phyloP scores from a whole-genome alignment of 139 green algal species.

The Limnomonas spitsbergensis region DNA sequence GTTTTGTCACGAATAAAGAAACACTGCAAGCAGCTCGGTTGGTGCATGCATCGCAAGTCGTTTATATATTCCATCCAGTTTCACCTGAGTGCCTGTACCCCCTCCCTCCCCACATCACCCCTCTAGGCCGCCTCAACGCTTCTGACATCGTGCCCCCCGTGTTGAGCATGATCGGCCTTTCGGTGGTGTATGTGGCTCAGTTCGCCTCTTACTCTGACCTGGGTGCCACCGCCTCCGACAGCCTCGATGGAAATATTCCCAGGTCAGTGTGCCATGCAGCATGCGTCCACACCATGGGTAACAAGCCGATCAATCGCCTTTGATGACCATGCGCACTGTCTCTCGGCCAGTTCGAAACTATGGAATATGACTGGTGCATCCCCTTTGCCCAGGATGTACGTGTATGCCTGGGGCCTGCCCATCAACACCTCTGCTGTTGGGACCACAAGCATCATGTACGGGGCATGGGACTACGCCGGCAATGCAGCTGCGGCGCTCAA shows the following conservation, averaged over 20 bases:
- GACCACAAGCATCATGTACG: constrained; percentile 21
- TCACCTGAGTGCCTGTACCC: no score
- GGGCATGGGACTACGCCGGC: constrained; percentile 28
- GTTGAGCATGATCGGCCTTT: constrained; percentile 14
- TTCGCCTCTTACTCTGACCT: constrained; percentile 28
- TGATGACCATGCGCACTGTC: no score
- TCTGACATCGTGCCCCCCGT: constrained; percentile 20
- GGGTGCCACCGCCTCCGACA: constrained; percentile 12
- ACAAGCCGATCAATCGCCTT: no score
- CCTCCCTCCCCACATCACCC: no score
- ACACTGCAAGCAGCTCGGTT: no score
- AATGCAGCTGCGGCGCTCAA: constrained; percentile 14
- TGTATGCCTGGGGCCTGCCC: constrained; percentile 6
- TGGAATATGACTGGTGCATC: no score
- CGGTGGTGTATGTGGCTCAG: constrained; percentile 7
- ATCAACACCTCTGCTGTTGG: constrained; percentile 10
- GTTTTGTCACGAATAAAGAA: no score
- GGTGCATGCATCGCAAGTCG: no score
- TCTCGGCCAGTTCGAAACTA: no score
- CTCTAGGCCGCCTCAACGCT: constrained; percentile 16
- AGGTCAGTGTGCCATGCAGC: no score
- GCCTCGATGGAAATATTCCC: constrained; percentile 29
- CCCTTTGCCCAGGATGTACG: constrained; percentile 9
- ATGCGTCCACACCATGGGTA: not conserved
- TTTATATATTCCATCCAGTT: no score